Conservation (phyloP, 139 green algal species). For the Micractinium sp. region DNA sequence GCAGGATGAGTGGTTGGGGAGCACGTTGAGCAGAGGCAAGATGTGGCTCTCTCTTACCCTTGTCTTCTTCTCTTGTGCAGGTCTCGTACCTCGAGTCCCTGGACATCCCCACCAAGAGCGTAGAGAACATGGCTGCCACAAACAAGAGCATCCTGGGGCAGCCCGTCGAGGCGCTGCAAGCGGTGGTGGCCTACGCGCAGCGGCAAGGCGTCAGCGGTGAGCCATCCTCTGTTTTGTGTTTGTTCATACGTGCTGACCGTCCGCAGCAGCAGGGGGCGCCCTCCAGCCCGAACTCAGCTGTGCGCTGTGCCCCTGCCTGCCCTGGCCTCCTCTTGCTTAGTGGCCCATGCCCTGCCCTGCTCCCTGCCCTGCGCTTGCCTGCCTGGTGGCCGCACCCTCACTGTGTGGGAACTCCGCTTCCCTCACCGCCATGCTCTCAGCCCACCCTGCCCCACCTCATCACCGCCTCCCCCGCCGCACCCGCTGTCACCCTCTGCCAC, state of each 20-base stretch:
- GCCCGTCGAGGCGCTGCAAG: constrained; percentile 1
- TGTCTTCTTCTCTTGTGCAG: not conserved
- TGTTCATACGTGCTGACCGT: too few relatives aligned
- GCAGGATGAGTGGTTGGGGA: not conserved
- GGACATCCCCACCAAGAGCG: constrained; percentile 3
- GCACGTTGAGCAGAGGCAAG: not conserved
- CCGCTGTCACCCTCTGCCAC: not conserved
- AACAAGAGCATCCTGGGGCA: constrained; percentile 42
- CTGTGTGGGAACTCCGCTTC: too few relatives aligned
- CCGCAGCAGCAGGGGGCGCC: too few relatives aligned
- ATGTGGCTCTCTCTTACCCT: not conserved
- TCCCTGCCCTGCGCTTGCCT: not conserved
- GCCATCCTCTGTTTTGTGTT: too few relatives aligned
- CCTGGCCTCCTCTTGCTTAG: too few relatives aligned
- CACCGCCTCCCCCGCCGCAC: not conserved
- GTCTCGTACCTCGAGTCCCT: constrained; percentile 33
- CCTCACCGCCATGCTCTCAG: not conserved
- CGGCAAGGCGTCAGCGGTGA: constrained; percentile 28
- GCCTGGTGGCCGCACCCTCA: not conserved
- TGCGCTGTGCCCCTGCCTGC: too few relatives aligned
- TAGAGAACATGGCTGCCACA: constrained; percentile 49
- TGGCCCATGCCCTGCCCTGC: too few relatives aligned
- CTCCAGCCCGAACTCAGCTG: too few relatives aligned
- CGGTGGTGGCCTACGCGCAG: constrained; percentile 34
- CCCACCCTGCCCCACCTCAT: not conserved